Base-by-base conservation (phyloP, 1,284 basidiomycete genomes). In the Puccinia horiana region DNA sequence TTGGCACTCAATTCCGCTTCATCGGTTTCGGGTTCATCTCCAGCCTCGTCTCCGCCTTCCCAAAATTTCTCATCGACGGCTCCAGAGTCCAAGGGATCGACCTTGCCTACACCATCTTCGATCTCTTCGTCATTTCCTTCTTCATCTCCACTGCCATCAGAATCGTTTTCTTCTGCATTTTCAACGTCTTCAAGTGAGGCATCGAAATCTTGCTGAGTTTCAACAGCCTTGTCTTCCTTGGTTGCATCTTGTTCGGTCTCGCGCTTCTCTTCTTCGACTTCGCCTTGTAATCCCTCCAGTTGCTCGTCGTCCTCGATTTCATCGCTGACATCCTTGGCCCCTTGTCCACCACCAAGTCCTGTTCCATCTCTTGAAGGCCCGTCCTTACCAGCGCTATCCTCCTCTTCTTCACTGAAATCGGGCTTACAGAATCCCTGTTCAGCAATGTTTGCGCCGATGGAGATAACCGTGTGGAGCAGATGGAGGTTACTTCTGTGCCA, bases 51-150 rank as follows among this genome's bases (percentile, higher is more conserved):
- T 84, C 96, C 92, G 84, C 95, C 93, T 49, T 93, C 94, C 96
- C 97, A 98, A 84, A 99, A 89, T 88, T 98, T 98, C 88, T 99
- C 96, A 86, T 99, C 96, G 14, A 98, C 91, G 0, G 92, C 92
- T 37, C 91, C 90, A 11, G 94, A 93, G 87, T 98, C 95, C n/a
- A 91, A 89, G 1, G 92, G 91, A 87, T 97, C 95, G 61, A 98
- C 89, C 83, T 96, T 91, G 40, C 92, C 95, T 37, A 96, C 87
- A 82, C 92, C 92, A 84, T 98, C 96, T 65, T 98, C 94, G 26
- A 91, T 18, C 23, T 65, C 35, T 23, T 65, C 61, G 40, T 37
- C 61, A 20, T 88, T 88, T 1, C 89, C 89, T 20, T 90, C 90
- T 23, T 89, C 89, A 29, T 89, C 90, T 3, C 90, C 90, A 0